These are phyloP conservation scores for Diplosphaera chodatii DNA, from an alignment of 139 green algal species.

Conservation along the genomic window DNA sequence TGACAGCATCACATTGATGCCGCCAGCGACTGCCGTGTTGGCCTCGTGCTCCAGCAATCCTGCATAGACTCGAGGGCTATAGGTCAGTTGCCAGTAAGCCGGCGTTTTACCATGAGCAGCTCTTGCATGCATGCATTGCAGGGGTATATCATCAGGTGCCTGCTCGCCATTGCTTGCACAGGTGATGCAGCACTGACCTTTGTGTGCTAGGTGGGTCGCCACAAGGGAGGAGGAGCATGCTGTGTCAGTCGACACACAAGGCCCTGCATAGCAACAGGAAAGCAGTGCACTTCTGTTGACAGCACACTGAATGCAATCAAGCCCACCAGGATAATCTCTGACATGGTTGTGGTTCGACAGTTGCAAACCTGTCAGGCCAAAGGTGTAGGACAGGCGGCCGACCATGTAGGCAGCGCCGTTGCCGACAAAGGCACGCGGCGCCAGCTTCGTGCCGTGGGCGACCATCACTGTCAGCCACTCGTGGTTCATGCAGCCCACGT, in stretches of 20 bases:
- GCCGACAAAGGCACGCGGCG: constrained; percentile 24
- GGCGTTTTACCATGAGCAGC: too few species aligned
- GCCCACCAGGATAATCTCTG: not conserved
- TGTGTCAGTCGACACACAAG: constrained; percentile 46
- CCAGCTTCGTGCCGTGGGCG: not conserved
- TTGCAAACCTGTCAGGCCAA: constrained; percentile 36
- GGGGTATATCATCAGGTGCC: too few species aligned
- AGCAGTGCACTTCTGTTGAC: too few species aligned
- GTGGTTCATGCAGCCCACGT: constrained; percentile 49
- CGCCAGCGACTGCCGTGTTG: constrained; percentile 14
- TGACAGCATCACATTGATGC: constrained; percentile 33
- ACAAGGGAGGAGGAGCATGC: constrained; percentile 56
- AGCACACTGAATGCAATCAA: too few species aligned
- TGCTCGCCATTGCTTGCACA: not conserved
- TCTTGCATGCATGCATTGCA: too few species aligned
- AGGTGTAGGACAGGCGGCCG: constrained; percentile 46
- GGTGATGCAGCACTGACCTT: not conserved
- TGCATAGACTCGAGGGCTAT: too few species aligned
- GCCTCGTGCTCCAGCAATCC: constrained; percentile 11
- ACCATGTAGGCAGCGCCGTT: constrained; percentile 29
- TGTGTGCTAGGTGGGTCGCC: constrained; percentile 24
- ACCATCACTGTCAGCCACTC: constrained; percentile 26
- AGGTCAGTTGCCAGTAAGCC: too few species aligned
- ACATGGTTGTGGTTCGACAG: not conserved
- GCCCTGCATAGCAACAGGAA: constrained; percentile 28